Base-by-base conservation (phyloP, 2,329 filamentous ascomycete species). In the Beauveria varroae region DNA sequence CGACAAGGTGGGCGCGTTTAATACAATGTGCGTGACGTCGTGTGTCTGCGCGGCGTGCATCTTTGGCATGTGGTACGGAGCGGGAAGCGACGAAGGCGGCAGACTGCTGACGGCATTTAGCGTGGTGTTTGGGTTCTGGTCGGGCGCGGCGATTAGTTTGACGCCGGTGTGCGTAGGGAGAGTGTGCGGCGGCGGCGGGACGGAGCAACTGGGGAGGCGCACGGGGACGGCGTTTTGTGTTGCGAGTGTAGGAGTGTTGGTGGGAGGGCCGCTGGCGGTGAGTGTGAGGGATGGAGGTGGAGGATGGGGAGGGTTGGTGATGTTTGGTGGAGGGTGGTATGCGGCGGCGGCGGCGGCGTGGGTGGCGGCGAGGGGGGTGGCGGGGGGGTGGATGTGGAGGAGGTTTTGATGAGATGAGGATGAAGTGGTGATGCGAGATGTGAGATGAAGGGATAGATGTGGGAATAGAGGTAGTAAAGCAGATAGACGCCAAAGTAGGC, bases 121-220 rank as follows among this genome's bases (percentile, higher is more conserved):
- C 0, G 71, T 87, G 1, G 68, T 89, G 1, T 90, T 90, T 69
- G 89, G 89, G 0, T 89, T 92, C 68, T 85, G 82, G 18, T 86
- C 82, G 18, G 89, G 89, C 0, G 83, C 81, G 40, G 88, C 88
- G 62, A 90, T 91, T 67, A 84, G 81, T 5, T 70, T 91, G 54
- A 88, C 86, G 0, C 88, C 89, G 0, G 88, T 91, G 0, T 91
- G 88, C 64, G 79, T 91, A 1, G 86, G 86, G 0, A 85, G 89
- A 71, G 78, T 90, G 1, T 91, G n/a, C n/a, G n/a, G n/a, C n/a
- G n/a, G 88, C 71, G 79, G 81, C 26, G 88, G 30, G 30, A 34
- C 86, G 0, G 81, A 86, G 63, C 78, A 89, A 53, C 89, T 90
- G 64, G 88, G 88, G 0, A 76, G 86, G 41, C 86, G 88, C 63